Evolutionary conservation across 1,284 basidiomycete species (phyloP).

Genomic region (Gymnopus androsaceus): DNA sequence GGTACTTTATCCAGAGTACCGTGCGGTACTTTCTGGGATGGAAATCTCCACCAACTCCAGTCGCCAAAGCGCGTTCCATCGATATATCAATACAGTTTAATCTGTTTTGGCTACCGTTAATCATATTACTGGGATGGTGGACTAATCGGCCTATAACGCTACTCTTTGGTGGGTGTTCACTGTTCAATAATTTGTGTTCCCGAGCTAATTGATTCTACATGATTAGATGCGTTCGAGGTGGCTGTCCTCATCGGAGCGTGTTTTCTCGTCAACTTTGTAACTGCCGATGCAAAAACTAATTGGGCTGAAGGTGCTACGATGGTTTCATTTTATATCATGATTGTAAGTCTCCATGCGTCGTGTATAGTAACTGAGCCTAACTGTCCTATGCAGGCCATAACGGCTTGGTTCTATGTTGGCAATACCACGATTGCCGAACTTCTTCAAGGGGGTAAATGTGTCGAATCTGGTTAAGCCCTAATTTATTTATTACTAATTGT

Average conservation of each 20-base stretch:
- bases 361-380: too few species aligned
- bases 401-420: conserved; percentile 1
- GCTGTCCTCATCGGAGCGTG: conserved; percentile 42
- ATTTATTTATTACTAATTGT: too few species aligned
- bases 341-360: conserved; percentile 39
- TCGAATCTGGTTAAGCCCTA: too few species aligned
- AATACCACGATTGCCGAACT: not conserved
- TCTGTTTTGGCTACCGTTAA: conserved; percentile 16
- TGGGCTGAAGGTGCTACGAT: conserved; percentile 46
- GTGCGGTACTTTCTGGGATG: conserved; percentile 25
- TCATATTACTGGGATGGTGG: conserved; percentile 16
- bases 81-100: conserved; percentile 18
- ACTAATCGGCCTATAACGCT: conserved; percentile 20
- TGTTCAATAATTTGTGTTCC: not conserved
- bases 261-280: conserved; percentile 53
- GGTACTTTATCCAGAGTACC: conserved; percentile 19
- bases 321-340: conserved; percentile 44
- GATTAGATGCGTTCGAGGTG: conserved; percentile 46
- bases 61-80: conserved; percentile 32
- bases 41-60: conserved; percentile 28
- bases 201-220: not conserved
- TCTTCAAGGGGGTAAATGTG: too few species aligned
- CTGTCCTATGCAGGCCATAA: not conserved
- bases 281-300: conserved; percentile 35
- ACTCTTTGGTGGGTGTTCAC: conserved; percentile 39